A percentile compares a stretch with the other conserved stretches of the same genome.
phyloP scores from a whole-genome alignment of 2,329 filamentous ascomycete genomes.

The Claviceps spartinae region DNA sequence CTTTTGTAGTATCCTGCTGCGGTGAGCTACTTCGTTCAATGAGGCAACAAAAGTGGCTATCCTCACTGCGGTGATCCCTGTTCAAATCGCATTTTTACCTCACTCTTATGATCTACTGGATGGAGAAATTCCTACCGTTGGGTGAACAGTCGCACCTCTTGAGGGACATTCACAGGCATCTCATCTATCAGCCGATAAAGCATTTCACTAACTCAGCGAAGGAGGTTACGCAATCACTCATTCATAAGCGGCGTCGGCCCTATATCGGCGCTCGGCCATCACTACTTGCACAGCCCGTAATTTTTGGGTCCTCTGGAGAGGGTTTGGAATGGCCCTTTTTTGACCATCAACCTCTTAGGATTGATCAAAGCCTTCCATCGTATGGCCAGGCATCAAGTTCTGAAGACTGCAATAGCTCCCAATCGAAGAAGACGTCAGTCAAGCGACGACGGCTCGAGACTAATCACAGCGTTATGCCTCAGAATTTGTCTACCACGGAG shows the following conservation, averaged over 20 bases:
- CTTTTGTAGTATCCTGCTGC: constrained; percentile 8
- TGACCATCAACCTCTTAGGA: constrained; percentile 12
- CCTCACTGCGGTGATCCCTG: constrained; percentile 10
- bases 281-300: constrained; percentile 8
- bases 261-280: constrained; percentile 13
- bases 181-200: not conserved
- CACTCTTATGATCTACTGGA: not conserved
- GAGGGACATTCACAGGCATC: not conserved
- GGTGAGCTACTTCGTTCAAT: not conserved
- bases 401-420: constrained; percentile 16
- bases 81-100: not conserved
- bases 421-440: constrained; percentile 12
- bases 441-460: constrained; percentile 20
- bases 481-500: constrained; percentile 8
- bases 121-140: not conserved
- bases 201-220: constrained; percentile 24
- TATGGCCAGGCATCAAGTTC: constrained; percentile 20
- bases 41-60: constrained; percentile 6
- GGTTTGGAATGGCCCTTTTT: constrained; percentile 2
- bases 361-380: constrained; percentile 16
- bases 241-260: constrained; percentile 17
- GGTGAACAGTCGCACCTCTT: not conserved
- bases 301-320: constrained; percentile 9
- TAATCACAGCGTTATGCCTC: constrained; percentile 18
- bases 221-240: constrained; percentile 17